Evolutionary conservation across 2,329 filamentous ascomycete species (phyloP).

Genomic region (Curvularia spicifera): DNA sequence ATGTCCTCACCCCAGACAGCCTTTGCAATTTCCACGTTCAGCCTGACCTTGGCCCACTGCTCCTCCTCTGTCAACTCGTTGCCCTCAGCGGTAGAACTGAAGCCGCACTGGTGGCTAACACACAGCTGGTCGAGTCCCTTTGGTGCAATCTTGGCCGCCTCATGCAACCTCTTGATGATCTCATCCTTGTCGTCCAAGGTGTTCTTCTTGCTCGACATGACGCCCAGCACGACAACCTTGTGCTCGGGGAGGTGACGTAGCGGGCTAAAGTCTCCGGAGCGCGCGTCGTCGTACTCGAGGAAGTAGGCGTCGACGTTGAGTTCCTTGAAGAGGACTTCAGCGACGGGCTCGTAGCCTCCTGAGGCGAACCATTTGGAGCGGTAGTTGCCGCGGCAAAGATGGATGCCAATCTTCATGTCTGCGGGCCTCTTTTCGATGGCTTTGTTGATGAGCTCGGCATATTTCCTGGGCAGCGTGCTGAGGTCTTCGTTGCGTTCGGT

Average conservation of each 20-base stretch:
- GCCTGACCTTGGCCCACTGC: conserved; percentile 64
- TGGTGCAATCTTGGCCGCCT: conserved; percentile 56
- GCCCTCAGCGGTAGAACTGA: conserved; percentile 63
- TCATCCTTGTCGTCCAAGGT: conserved; percentile 59
- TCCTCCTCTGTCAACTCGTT: conserved; percentile 63
- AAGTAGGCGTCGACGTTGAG: conserved; percentile 66
- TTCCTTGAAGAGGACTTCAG: conserved; percentile 63
- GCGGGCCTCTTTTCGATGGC: conserved; percentile 59
- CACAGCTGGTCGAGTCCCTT: conserved; percentile 62
- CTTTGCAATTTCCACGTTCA: conserved; percentile 64
- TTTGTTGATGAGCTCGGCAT: conserved; percentile 62
- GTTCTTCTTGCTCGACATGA: conserved; percentile 64
- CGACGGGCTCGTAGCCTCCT: conserved; percentile 65
- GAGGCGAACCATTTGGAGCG: conserved; percentile 64
- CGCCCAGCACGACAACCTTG: conserved; percentile 63
- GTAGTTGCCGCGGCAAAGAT: conserved; percentile 65
- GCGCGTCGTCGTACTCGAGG: conserved; percentile 65
- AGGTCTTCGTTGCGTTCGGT: conserved; percentile 58
- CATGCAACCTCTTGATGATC: conserved; percentile 48
- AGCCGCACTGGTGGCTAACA: conserved; percentile 65
- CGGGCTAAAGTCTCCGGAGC: conserved; percentile 62
- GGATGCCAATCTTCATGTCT: conserved; percentile 64
- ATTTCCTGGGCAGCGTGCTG: conserved; percentile 57
- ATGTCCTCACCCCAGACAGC: conserved; percentile 62
- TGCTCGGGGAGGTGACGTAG: conserved; percentile 60